Evolutionary conservation across 1,284 basidiomycete species (phyloP), one percentile per base, ranked within the genome.

Genomic region (Clitocybe nebularis): DNA sequence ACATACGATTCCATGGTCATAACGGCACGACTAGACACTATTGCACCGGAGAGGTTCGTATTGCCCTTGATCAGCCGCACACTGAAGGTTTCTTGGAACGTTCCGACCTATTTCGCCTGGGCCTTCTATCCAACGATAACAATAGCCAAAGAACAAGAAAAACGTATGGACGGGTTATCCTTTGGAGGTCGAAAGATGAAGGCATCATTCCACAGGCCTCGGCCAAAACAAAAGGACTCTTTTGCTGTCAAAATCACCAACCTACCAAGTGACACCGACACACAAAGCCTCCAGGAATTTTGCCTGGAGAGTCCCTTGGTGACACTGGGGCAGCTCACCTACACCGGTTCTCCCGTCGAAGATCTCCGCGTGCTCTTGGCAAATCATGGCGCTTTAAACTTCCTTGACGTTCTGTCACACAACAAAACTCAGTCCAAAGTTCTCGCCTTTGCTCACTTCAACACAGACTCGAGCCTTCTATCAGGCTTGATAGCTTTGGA

Each of bases 51-150:
- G 16, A 45, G 43, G 19, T 43, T 56, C 4, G 45, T 51, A 22
- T 49, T 46, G 28, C 51, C 46, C 23, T 39, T 50, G 16, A 41
- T 48, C 29, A 53, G 51, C 44, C 59, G 56, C 24, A 56, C 58
- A 29, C 49, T 67, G 36, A 64, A 56, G 43, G 33, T 68, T 6
- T 54, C 52, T 23, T 77, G 74, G 72, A 61, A 63, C 20, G 58
- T 65, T 16, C 66, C 72, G 0, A 61, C 53, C 36, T 48, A 54
- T 25, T 54, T 52, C 7, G 72, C 63, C 2, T 76, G 71, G 71
- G 61, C 57, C 11, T 64, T 64, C 46, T 77, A 71, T 47, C 23
- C 57, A 1, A 64, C 56, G 2, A 60, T 74, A 8, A 55, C 60
- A 2, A 39, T 44, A 8, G 72, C 71, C 7, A 74, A 72, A 47